Conservation (phyloP, 805 yeast genomes). For the Hanseniaspora lachancei region DNA sequence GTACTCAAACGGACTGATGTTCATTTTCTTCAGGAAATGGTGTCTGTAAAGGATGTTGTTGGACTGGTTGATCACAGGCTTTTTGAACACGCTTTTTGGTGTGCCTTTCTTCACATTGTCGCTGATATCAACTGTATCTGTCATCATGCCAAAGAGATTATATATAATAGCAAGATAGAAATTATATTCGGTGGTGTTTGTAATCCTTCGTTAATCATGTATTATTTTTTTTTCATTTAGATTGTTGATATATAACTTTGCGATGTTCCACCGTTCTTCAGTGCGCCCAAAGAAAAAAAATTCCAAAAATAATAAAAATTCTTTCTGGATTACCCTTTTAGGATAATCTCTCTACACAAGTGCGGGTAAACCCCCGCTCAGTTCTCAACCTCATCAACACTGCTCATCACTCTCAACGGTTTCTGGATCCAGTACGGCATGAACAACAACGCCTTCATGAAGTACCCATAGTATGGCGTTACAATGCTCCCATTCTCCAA, state of each 20-base stretch:
- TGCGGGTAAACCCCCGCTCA: neutral
- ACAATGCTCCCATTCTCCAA: constrained; percentile 30
- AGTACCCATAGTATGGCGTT: constrained; percentile 32
- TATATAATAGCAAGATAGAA: neutral
- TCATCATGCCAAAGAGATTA: too few species aligned
- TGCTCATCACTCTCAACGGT: constrained; percentile 15
- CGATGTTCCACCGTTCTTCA: too few species aligned
- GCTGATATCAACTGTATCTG: too few species aligned
- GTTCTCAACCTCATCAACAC: constrained; percentile 12
- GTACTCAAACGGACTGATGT: neutral
- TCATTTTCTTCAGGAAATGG: neutral
- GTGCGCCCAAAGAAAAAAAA: too few species aligned
- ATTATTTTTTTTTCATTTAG: too few species aligned
- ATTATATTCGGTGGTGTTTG: too few species aligned
- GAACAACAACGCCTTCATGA: constrained; percentile 27
- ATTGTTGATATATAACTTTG: too few species aligned
- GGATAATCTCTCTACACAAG: neutral
- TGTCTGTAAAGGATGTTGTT: constrained; percentile 8
- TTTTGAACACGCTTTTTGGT: neutral
- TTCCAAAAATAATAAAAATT: too few species aligned
- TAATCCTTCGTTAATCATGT: too few species aligned
- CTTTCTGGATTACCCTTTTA: neutral
- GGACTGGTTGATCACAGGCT: neutral
- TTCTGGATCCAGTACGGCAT: constrained; percentile 29
- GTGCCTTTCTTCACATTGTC: neutral